Conservation (phyloP, 2,329 filamentous ascomycete genomes). For the Didymella keratinophila region DNA sequence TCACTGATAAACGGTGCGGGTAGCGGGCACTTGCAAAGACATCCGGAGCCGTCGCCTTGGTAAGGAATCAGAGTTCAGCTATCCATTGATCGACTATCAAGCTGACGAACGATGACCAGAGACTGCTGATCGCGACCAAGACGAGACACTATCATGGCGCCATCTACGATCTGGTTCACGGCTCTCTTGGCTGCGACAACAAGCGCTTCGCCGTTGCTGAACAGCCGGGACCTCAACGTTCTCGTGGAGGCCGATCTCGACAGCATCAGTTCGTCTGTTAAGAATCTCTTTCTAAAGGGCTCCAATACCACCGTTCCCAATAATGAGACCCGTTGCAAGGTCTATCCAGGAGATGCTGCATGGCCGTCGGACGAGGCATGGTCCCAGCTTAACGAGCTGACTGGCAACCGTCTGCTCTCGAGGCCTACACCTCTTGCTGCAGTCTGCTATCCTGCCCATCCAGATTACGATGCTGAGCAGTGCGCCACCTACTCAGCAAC, state of each 20-base stretch:
- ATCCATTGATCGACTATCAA: conserved; percentile 2
- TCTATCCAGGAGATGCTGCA: conserved; percentile 54
- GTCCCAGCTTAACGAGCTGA: conserved; percentile 55
- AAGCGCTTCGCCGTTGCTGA: conserved; percentile 29
- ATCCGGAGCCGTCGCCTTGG: conserved; percentile 10
- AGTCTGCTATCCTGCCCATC: conserved; percentile 43
- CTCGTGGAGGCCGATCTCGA: conserved; percentile 34
- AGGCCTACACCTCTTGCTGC: conserved; percentile 42
- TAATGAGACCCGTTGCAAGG: conserved; percentile 55
- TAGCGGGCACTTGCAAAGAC: conserved; percentile 17
- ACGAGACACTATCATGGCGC: conserved; percentile 22
- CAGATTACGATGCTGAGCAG: conserved; percentile 39
- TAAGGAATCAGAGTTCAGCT: conserved; percentile 8
- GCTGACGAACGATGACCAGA: conserved; percentile 4
- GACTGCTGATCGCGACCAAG: conserved; percentile 11
- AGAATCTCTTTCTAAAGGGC: conserved; percentile 32
- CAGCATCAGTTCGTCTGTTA: conserved; percentile 28
- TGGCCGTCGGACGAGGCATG: conserved; percentile 61
- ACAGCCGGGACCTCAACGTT: conserved; percentile 10
- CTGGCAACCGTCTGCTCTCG: conserved; percentile 38
- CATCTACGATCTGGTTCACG: conserved; percentile 31
- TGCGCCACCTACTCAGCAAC: conserved; percentile 41
- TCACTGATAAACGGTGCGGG: conserved; percentile 16
- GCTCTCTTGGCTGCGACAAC: conserved; percentile 34
- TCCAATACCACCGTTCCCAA: conserved; percentile 19